phyloP scores from a whole-genome alignment of 805 yeast genomes.

The Wickerhamomyces queroliae region DNA sequence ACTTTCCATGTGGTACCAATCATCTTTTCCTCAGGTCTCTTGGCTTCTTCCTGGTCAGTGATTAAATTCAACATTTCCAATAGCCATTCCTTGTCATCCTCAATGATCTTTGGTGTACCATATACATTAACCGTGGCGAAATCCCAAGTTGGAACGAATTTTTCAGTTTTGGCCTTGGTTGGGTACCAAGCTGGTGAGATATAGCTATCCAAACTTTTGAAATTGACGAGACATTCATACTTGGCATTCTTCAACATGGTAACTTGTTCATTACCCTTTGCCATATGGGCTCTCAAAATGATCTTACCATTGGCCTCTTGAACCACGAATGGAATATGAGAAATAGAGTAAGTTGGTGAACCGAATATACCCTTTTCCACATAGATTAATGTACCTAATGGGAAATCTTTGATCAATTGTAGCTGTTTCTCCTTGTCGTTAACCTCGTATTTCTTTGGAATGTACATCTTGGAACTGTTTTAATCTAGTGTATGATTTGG shows the following conservation, averaged over 20 bases:
- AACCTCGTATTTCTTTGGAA: constrained; percentile 21
- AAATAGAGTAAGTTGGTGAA: constrained; percentile 55
- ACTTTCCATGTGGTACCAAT: constrained; percentile 43
- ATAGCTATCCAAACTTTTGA: constrained; percentile 47
- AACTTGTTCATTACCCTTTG: constrained; percentile 45
- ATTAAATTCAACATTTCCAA: constrained; percentile 36
- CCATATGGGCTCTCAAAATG: constrained; percentile 48
- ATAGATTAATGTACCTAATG: constrained; percentile 44
- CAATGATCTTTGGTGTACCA: constrained; percentile 41
- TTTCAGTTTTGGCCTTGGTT: constrained; percentile 48
- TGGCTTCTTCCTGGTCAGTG: constrained; percentile 41
- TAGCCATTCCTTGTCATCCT: constrained; percentile 41
- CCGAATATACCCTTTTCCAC: constrained; percentile 27
- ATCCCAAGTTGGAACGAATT: constrained; percentile 69
- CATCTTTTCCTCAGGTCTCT: constrained; percentile 24
- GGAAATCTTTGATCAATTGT: constrained; percentile 37
- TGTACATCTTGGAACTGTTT: constrained; percentile 17
- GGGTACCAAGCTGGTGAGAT: constrained; percentile 58
- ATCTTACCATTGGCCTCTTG: constrained; percentile 31
- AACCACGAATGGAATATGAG: constrained; percentile 51
- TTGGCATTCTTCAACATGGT: constrained; percentile 29
- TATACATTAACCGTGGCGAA: constrained; percentile 50
- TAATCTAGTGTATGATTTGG: neutral
- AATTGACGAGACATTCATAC: constrained; percentile 41
- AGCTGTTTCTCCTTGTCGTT: constrained; percentile 32